These are phyloP conservation scores for Petunia hybrid DNA, from an alignment of 305 asterid species.

Conservation along the genomic window DNA sequence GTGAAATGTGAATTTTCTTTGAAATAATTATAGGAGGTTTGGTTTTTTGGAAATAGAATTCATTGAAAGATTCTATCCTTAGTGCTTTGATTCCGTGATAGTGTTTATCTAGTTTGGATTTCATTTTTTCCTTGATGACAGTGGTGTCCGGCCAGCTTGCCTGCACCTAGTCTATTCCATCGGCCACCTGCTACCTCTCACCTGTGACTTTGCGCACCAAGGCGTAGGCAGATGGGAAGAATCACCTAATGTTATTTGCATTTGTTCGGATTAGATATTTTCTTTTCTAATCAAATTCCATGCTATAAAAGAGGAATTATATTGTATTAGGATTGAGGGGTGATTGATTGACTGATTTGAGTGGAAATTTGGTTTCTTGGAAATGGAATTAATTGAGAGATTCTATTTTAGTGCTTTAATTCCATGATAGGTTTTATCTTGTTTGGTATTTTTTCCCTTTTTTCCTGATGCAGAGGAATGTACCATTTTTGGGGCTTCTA, in stretches of 20 bases:
- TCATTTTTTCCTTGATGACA: not conserved
- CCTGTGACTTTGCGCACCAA: too few relatives aligned
- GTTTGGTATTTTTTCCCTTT: not conserved
- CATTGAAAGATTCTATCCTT: not conserved
- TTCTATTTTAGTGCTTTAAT: conserved; percentile 21
- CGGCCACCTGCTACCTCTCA: too few relatives aligned
- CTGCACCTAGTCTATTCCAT: too few relatives aligned
- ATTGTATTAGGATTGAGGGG: not conserved
- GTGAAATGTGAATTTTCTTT: too few relatives aligned
- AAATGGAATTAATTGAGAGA: not conserved
- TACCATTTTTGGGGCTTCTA: not conserved
- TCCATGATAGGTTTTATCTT: not conserved
- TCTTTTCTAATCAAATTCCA: not conserved
- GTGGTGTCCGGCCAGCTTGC: too few relatives aligned
- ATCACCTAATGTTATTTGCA: not conserved
- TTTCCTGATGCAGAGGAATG: conserved; percentile 11
- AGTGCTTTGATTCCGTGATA: conserved; percentile 12
- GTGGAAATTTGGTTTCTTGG: conserved; percentile 3
- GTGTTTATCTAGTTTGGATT: not conserved
- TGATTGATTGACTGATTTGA: conserved; percentile 1
- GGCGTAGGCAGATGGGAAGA: too few relatives aligned
- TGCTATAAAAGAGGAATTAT: not conserved
- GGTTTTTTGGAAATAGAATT: conserved; percentile 10
- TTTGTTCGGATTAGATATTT: not conserved
- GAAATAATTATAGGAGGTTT: too few relatives aligned